Evolutionary conservation across 805 yeast species (phyloP).

Genomic region (Cyberlindnera petersonii): DNA sequence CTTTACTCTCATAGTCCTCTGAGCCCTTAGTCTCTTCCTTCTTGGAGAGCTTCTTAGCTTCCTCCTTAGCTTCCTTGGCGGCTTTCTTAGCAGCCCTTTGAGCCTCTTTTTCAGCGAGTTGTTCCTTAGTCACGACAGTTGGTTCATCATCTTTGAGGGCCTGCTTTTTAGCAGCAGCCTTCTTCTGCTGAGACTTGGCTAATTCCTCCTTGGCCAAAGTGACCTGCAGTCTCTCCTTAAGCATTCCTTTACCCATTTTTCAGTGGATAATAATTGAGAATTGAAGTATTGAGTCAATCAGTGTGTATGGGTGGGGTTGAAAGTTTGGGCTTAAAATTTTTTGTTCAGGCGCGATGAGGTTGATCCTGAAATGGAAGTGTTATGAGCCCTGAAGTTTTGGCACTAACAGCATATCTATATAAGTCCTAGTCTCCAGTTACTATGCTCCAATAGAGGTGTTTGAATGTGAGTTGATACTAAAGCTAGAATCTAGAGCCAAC

Average conservation of each 20-base stretch:
- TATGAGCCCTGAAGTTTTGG: too few relatives aligned
- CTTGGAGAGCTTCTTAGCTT: conserved; percentile 17
- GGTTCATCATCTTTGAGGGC: conserved; percentile 27
- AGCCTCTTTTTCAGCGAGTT: conserved; percentile 22
- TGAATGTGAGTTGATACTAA: too few relatives aligned
- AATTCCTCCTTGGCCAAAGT: conserved; percentile 21
- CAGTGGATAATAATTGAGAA: neutral
- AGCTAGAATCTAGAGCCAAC: too few relatives aligned
- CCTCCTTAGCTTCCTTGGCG: conserved; percentile 19
- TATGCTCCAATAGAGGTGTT: too few relatives aligned
- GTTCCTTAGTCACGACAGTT: conserved; percentile 31
- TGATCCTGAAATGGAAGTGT: too few relatives aligned
- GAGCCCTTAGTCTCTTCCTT: conserved; percentile 18
- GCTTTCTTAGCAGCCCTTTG: conserved; percentile 21
- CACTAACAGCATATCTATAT: too few relatives aligned
- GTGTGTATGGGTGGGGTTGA: neutral
- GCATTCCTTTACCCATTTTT: conserved; percentile 27
- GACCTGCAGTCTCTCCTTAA: conserved; percentile 23
- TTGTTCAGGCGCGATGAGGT: too few relatives aligned
- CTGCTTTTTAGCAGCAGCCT: conserved; percentile 20
- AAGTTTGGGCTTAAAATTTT: too few relatives aligned
- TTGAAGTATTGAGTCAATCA: neutral
- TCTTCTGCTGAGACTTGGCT: conserved; percentile 17
- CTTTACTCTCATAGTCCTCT: conserved; percentile 43
- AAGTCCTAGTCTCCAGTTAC: too few relatives aligned